Evolutionary conservation across 2,329 filamentous ascomycete genomes (phyloP).

Genomic region (Pseudodiploospora longispora): DNA sequence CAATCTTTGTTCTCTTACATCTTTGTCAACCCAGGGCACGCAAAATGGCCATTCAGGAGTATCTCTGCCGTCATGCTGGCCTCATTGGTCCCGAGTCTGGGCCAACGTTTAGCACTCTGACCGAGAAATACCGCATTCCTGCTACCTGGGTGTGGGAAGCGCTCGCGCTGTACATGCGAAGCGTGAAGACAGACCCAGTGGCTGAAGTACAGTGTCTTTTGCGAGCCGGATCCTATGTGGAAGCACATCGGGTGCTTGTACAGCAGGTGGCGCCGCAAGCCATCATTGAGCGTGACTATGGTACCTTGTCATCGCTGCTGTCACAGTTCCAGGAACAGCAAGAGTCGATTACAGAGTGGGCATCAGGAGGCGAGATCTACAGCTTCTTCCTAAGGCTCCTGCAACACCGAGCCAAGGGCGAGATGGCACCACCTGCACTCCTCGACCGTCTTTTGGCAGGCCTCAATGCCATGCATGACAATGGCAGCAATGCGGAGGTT

Average conservation of each 20-base stretch:
- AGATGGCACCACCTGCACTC: slow-evolving; percentile 33
- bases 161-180: slow-evolving; percentile 73
- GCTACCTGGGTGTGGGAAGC: slow-evolving; percentile 77
- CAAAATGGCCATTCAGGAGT: slow-evolving; percentile 59
- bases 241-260: slow-evolving; percentile 78
- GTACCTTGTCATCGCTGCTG: slow-evolving; percentile 59
- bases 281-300: slow-evolving; percentile 76
- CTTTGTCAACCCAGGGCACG: slow-evolving; percentile 57
- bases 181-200: slow-evolving; percentile 58
- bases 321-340: slow-evolving; percentile 60
- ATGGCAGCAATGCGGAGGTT: slow-evolving; percentile 38
- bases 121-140: slow-evolving; percentile 62
- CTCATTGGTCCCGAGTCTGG: slow-evolving; percentile 53
- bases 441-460: slow-evolving; percentile 51
- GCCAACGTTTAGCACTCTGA: slow-evolving; percentile 50
- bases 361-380: slow-evolving; percentile 73
- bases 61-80: slow-evolving; percentile 64
- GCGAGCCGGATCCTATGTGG: slow-evolving; percentile 63
- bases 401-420: slow-evolving; percentile 32
- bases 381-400: slow-evolving; percentile 49
- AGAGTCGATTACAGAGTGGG: slow-evolving; percentile 62
- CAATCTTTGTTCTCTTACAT: slow-evolving; percentile 70
- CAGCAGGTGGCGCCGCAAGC: slow-evolving; percentile 72
- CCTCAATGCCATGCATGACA: slow-evolving; percentile 46
- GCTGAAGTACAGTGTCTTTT: slow-evolving; percentile 74